Base-by-base conservation (phyloP, 768 basidiomycete genomes). In the Cantharellus cinnabarinus region DNA sequence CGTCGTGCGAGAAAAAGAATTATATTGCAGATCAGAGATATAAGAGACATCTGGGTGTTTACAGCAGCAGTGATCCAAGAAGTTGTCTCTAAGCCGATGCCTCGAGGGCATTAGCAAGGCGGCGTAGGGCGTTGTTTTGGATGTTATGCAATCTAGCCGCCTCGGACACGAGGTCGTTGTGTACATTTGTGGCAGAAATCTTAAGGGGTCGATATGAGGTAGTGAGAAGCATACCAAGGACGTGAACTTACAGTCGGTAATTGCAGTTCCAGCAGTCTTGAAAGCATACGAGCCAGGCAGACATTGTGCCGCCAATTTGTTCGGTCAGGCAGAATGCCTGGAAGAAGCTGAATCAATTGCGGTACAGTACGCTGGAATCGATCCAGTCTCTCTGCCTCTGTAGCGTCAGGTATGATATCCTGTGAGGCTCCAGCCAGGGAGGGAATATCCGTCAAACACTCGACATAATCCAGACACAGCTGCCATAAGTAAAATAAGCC, bases 251-350 rank as follows among this genome's bases (percentile, higher is more conserved):
- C 54, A 58, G 50, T 20, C 35, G 20, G 20, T 20, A 48, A 37
- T 14, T 10, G 35, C 29, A 77, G 71, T 20, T 70, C 69, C 44
- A 83, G 74, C 60, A 89, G 66, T n/a, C 75, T 73, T 2, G 77
- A 72, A 53, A 81, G 76, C 83, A 89, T 89, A 64, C 81, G 80
- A 37, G 82, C 76, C 52, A 85, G 65, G 3, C 85, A 85, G 5
- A 82, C 82, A 58, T 71, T 76, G 68, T 86, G 83, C 57, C 82
- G 73, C n/a, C 74, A 68, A 63, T 88, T 79, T 44, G 70, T 69
- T 35, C 73, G 71, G 56, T 82, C 74, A 58, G 71, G 73, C 38
- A 88, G 70, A 3, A 86, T 73, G 62, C 85, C 81, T 0, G 88
- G 85, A 1, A 89, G 70, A 38, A 81, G 69, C 2, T 74, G 74